Conservation (phyloP, 78 protist genomes). For the Protostelium mycophagum region DNA sequence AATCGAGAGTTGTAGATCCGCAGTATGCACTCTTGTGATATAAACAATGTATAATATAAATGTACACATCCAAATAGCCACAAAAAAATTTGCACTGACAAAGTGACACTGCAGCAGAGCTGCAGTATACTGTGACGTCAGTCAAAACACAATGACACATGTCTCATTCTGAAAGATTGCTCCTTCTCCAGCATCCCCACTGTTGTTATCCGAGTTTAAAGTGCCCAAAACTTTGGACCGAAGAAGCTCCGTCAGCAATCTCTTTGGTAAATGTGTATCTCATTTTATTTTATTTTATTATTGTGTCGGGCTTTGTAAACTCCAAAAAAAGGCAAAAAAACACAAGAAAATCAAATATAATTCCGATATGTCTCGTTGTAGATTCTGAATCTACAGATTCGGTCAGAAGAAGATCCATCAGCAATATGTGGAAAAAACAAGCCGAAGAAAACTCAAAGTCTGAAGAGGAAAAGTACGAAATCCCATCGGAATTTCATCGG, state of each 20-base stretch:
- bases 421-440: neutral
- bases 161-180: no score
- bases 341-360: no score
- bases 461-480: neutral
- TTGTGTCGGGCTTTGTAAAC: no score
- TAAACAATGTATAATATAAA: neutral
- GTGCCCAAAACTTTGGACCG: neutral
- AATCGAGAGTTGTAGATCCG: no score
- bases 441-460: neutral
- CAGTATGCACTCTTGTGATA: no score
- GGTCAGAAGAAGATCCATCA: neutral
- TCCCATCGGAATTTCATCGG: neutral
- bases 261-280: neutral
- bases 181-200: no score
- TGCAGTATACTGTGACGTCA: no score
- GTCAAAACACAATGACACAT: no score
- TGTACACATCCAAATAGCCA: neutral
- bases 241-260: neutral
- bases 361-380: neutral
- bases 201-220: no score
- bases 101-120: neutral
- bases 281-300: no score
- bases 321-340: no score
- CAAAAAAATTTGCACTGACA: neutral
- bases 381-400: neutral